Conservation (phyloP, 192 early-diverging fungal genomes). For the Rhizophagus prolifer region DNA sequence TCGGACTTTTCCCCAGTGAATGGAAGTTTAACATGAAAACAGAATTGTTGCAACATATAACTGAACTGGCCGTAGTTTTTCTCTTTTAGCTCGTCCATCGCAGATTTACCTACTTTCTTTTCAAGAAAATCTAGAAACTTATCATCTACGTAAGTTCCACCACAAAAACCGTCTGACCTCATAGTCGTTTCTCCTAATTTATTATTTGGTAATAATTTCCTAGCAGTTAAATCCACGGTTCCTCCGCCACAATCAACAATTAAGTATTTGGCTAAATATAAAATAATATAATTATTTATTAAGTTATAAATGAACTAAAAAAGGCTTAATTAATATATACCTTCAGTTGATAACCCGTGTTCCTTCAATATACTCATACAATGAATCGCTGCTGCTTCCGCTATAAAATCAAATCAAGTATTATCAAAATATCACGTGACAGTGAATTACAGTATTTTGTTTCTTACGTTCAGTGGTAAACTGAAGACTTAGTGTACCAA, state of each 20-base stretch:
- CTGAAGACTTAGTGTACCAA: background rate
- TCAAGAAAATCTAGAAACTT: slow-evolving; percentile 8
- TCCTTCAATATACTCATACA: slow-evolving; percentile 6
- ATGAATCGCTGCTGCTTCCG: slow-evolving; percentile 12
- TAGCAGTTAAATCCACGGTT: background rate
- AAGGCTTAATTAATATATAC: background rate
- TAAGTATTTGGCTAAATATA: background rate
- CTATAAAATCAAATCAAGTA: background rate
- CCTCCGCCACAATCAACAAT: background rate
- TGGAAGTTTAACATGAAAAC: background rate
- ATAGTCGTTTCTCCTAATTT: background rate
- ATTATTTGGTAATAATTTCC: background rate
- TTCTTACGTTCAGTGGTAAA: slow-evolving; percentile 29
- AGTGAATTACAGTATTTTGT: no score
- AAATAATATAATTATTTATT: no score
- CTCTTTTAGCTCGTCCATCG: background rate
- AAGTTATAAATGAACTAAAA: background rate
- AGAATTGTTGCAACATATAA: background rate
- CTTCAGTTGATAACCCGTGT: background rate
- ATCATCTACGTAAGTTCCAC: slow-evolving; percentile 2
- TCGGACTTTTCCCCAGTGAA: background rate
- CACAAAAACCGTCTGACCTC: background rate
- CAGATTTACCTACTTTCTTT: background rate
- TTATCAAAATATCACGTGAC: no score
- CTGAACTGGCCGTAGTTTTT: slow-evolving; percentile 7